Evolutionary conservation across 192 early-diverging fungal genomes (phyloP), one percentile per base, ranked within the genome.

Genomic region (Fimicolochytrium jonesii): DNA sequence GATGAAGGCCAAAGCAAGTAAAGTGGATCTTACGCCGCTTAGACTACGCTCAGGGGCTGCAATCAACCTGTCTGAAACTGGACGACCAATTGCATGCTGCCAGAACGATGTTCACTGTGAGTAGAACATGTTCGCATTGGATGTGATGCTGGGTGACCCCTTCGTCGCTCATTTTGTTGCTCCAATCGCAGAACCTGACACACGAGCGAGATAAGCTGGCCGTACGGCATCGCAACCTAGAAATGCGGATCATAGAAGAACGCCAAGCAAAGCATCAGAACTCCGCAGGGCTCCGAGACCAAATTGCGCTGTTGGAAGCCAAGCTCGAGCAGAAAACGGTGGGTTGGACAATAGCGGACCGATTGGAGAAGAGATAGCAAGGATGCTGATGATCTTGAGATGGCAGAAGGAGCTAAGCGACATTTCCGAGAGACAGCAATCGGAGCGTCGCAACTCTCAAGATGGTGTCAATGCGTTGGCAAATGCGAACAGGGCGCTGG

Each of bases 11-110:
- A n/a, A n/a, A n/a, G n/a, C n/a, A n/a, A n/a, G n/a, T n/a, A n/a
- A n/a, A n/a, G n/a, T n/a, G n/a, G n/a, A n/a, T n/a, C n/a, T n/a
- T n/a, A n/a, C n/a, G n/a, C n/a, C 47, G 23, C 23, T 18, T n/a
- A 64, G 62, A 45, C 34, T 72, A 72, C 45, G 62, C 59, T 9
- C 64, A 67, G 35, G 65, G 54, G 25, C 9, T 73, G 17, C 66
- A 58, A 18, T 31, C 43, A 4, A 68, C 53, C 33, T 68, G 64
- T 30, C 39, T 73, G n/a, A 55, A 68, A 26, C 48, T 73, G 3
- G 71, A 73, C 26, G 53, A 73, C 29, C 55, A 57, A 26, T 36
- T 73, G n/a, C 41, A 64, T 18, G 39, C 42, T 4, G 59, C 71
- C 31, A 67, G 68, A 49, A 61, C 64, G 7, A 46, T 56, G 9